These are phyloP conservation scores for Stenocarpella maydis DNA, from an alignment of 2,329 filamentous ascomycete genomes.

Conservation along the genomic window DNA sequence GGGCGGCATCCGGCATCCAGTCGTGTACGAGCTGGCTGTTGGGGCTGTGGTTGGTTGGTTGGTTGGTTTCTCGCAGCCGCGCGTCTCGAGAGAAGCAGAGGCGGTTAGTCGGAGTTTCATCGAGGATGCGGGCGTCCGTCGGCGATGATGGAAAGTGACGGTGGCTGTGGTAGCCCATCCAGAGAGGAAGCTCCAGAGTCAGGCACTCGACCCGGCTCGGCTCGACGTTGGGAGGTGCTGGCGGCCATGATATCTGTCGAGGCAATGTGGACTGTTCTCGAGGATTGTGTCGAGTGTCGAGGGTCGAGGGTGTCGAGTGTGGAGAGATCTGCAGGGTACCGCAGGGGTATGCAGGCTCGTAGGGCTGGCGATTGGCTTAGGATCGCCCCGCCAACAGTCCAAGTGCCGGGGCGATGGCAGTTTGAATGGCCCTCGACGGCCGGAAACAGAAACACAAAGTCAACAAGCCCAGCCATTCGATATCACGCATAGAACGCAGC, in stretches of 20 bases:
- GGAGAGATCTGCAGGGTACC: neutral
- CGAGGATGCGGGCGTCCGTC: neutral
- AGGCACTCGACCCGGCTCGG: neutral
- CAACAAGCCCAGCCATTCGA: slow-evolving; percentile 18
- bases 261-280: neutral
- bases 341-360: slow-evolving; percentile 19
- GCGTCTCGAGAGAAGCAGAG: neutral
- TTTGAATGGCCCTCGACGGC: slow-evolving; percentile 1
- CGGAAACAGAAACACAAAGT: slow-evolving; percentile 22
- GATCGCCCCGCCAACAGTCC: slow-evolving; percentile 24
- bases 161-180: neutral
- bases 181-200: neutral
- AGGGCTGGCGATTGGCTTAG: slow-evolving; percentile 26
- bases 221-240: no score
- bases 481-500: neutral
- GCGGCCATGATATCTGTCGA: neutral
- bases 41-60: neutral
- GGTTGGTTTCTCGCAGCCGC: slow-evolving; percentile 2
- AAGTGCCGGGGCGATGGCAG: slow-evolving; percentile 22
- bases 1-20: neutral
- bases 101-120: neutral
- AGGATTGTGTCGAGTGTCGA: neutral
- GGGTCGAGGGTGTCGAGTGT: neutral
- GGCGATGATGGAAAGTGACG: neutral
- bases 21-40: neutral